Percentiles rank a stretch among this genome's conserved stretches.
phyloP scores from a whole-genome alignment of 192 early-diverging fungal species.

The Rhizophagus prolifer region DNA sequence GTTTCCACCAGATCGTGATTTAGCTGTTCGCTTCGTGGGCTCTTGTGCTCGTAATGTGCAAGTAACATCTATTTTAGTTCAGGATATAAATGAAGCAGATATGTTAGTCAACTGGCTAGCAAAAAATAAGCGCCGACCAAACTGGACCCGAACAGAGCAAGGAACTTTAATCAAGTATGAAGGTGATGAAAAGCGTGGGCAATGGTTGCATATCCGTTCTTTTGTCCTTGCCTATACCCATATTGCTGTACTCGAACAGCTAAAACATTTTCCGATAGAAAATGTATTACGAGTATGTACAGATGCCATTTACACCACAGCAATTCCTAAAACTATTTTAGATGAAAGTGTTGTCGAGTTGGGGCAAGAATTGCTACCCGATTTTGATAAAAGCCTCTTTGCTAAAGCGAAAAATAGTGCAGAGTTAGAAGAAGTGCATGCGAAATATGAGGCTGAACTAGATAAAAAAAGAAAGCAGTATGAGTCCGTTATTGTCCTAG shows the following conservation, averaged over 20 bases:
- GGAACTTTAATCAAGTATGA: slow-evolving; percentile 9
- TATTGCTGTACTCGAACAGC: slow-evolving; percentile 6
- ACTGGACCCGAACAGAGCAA: not conserved
- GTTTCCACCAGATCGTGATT: not conserved
- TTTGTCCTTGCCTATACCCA: slow-evolving; percentile 1
- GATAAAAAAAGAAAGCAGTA: too few species aligned
- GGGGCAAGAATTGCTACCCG: too few species aligned
- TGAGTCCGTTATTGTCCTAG: too few species aligned
- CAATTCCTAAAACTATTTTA: too few species aligned
- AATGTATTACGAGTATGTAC: slow-evolving; percentile 1
- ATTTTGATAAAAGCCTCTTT: too few species aligned
- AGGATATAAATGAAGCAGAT: too few species aligned
- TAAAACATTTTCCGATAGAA: not conserved
- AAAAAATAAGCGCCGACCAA: not conserved
- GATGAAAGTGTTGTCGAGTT: too few species aligned
- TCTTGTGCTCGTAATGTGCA: not conserved
- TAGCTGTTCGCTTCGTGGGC: not conserved
- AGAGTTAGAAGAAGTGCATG: too few species aligned
- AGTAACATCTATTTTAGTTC: not conserved
- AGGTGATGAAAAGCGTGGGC: not conserved
- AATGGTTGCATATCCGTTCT: not conserved
- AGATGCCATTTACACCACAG: not conserved
- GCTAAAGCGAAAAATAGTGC: too few species aligned
- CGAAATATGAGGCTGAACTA: too few species aligned
- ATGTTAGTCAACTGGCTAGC: not conserved